Evolutionary conservation across 257 asterid species (phyloP).

Genomic region (Nemophila menziesii): DNA sequence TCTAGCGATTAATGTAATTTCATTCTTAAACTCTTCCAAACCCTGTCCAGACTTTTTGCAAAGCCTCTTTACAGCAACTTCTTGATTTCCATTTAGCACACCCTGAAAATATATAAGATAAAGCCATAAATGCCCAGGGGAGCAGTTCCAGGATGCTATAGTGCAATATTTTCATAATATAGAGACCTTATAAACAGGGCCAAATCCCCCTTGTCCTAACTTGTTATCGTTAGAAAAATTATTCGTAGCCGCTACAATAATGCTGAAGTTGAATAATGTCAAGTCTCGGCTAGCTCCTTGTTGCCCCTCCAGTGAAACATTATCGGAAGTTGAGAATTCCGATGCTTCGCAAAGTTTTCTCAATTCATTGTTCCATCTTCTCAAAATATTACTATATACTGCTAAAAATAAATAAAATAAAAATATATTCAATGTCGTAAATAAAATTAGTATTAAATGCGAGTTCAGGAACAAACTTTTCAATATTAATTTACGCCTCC

Average conservation of each 20-base stretch:
- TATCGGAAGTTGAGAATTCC: slow-evolving; percentile 32
- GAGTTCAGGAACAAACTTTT: slow-evolving; percentile 22
- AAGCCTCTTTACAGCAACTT: slow-evolving; percentile 76
- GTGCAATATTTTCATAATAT: not conserved
- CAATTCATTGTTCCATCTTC: slow-evolving; percentile 13
- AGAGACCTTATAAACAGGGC: slow-evolving; percentile 62
- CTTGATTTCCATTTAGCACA: slow-evolving; percentile 44
- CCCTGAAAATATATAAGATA: slow-evolving; percentile 34
- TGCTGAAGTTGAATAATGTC: slow-evolving; percentile 38
- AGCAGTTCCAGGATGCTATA: too few species aligned
- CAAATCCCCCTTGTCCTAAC: slow-evolving; percentile 94
- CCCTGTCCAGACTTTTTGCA: slow-evolving; percentile 76
- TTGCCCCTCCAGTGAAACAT: slow-evolving; percentile 33
- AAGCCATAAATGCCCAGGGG: too few species aligned
- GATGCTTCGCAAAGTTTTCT: slow-evolving; percentile 32
- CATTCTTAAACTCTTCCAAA: slow-evolving; percentile 65
- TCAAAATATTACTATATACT: slow-evolving; percentile 3
- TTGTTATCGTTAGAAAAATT: slow-evolving; percentile 47
- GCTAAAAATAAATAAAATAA: too few species aligned
- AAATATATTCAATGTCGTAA: too few species aligned
- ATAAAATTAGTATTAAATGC: too few species aligned
- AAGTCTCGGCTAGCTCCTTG: slow-evolving; percentile 49
- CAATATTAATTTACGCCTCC: slow-evolving; percentile 19
- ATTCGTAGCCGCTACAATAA: slow-evolving; percentile 46
- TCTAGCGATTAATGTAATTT: slow-evolving; percentile 59